Evolutionary conservation across 257 asterid genomes (phyloP).

Genomic region (Coffea canephora): DNA sequence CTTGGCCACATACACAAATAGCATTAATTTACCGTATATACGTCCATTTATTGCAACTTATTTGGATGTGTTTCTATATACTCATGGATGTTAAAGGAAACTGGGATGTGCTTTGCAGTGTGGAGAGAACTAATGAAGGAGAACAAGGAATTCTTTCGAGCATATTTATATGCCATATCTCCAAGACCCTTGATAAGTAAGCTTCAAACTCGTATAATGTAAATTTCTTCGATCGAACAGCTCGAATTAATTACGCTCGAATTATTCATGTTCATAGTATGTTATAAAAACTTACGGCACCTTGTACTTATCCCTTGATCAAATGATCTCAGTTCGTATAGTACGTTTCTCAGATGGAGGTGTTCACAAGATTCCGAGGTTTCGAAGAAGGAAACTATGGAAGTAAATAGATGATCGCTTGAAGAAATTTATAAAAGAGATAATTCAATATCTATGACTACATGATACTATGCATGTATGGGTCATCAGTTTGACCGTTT

Average conservation of each 20-base stretch:
- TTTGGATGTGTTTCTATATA: not conserved
- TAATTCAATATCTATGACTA: not conserved
- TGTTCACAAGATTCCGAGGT: conserved; percentile 25
- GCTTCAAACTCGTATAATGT: not conserved
- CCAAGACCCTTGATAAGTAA: conserved; percentile 38
- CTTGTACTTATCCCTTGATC: not conserved
- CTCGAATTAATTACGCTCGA: not conserved
- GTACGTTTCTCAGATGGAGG: conserved; percentile 20
- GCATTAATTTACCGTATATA: not conserved
- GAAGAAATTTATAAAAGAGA: not conserved
- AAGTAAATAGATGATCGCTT: conserved; percentile 7
- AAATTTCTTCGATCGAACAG: not conserved
- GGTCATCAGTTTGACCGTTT: not conserved
- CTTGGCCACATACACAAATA: not conserved
- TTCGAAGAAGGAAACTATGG: conserved; percentile 39
- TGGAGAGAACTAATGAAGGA: conserved; percentile 70
- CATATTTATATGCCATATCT: conserved; percentile 49
- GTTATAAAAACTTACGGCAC: not conserved
- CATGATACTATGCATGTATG: not conserved
- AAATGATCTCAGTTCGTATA: not conserved
- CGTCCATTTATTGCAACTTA: not conserved
- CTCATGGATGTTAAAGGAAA: not conserved
- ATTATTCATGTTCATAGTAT: not conserved
- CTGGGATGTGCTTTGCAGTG: conserved; percentile 37
- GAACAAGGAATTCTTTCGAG: conserved; percentile 66